phyloP scores from a whole-genome alignment of 2,329 filamentous ascomycete species.

The Colletotrichum melonis region DNA sequence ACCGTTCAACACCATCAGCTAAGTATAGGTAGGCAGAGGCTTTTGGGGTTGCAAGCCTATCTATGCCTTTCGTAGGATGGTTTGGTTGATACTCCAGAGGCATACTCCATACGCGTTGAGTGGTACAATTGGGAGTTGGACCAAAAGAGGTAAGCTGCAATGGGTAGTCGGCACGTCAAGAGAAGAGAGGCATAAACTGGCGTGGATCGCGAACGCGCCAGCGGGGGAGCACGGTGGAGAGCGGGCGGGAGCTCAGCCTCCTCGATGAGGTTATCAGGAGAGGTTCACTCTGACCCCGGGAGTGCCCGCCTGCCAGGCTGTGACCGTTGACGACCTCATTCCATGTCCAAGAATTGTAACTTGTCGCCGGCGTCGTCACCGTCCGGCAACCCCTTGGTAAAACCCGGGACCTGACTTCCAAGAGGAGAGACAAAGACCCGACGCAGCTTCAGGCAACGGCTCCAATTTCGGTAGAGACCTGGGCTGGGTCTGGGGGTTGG shows the following conservation, averaged over 20 bases:
- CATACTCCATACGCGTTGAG: neutral
- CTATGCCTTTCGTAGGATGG: neutral
- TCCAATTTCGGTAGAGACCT: slow-evolving; percentile 23
- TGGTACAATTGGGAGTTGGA: neutral
- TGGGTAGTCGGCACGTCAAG: slow-evolving; percentile 7
- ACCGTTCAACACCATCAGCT: neutral
- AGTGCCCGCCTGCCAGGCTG: neutral
- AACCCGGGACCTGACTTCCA: slow-evolving; percentile 2
- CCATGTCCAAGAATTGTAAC: neutral
- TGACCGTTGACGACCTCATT: neutral
- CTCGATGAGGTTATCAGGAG: slow-evolving; percentile 21
- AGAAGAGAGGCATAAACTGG: slow-evolving; percentile 17
- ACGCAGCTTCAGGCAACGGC: slow-evolving; percentile 5
- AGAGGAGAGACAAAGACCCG: slow-evolving; percentile 11
- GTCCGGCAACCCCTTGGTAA: slow-evolving; percentile 1
- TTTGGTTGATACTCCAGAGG: neutral
- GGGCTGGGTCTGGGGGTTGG: slow-evolving; percentile 16
- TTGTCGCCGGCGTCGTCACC: slow-evolving; percentile 8
- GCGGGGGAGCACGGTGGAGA: slow-evolving; percentile 20
- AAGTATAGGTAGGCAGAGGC: neutral
- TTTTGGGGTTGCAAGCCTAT: neutral
- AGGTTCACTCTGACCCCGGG: slow-evolving; percentile 2
- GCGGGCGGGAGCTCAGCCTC: slow-evolving; percentile 17
- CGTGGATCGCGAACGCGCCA: slow-evolving; percentile 16
- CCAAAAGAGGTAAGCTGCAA: slow-evolving; percentile 13